phyloP scores from a whole-genome alignment of 176 grass and related monocot genomes.

The Oryza glaberrima region DNA sequence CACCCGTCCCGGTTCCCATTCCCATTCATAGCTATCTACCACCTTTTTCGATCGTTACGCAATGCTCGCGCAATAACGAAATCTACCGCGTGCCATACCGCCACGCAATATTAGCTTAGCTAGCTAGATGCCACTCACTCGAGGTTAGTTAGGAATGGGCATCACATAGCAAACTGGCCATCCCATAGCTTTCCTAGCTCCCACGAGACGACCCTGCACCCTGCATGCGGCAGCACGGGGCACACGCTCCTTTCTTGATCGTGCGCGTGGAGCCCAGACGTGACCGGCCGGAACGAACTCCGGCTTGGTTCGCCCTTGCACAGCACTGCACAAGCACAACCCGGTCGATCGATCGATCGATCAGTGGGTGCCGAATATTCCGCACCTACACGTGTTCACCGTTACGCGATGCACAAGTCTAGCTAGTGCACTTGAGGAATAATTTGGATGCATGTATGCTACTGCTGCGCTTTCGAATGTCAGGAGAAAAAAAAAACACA shows the following conservation, averaged over 20 bases:
- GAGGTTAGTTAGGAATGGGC: constrained; percentile 11
- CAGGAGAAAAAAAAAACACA: not conserved
- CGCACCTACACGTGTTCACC: not conserved
- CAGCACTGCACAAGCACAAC: not conserved
- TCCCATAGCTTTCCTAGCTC: not conserved
- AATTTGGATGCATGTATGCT: not conserved
- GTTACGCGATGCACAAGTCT: not conserved
- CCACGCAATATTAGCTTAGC: not conserved
- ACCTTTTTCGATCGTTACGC: not conserved
- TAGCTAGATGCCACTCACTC: not conserved
- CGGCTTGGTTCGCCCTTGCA: not conserved
- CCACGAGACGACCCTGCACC: not conserved
- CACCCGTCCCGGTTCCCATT: no score
- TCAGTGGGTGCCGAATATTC: not conserved
- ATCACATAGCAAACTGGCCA: not conserved
- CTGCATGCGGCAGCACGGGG: not conserved
- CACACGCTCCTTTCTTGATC: not conserved
- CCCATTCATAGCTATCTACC: no score
- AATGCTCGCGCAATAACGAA: not conserved
- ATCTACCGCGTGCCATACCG: not conserved
- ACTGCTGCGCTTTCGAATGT: not conserved
- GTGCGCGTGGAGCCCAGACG: not conserved
- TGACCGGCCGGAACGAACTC: not conserved
- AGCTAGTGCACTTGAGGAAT: not conserved
- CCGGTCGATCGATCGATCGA: not conserved